A percentile compares a stretch with the other conserved stretches of the same genome.
Conservation (phyloP, 495 filamentous ascomycete genomes). For the Recurvomyces mirabilis region DNA sequence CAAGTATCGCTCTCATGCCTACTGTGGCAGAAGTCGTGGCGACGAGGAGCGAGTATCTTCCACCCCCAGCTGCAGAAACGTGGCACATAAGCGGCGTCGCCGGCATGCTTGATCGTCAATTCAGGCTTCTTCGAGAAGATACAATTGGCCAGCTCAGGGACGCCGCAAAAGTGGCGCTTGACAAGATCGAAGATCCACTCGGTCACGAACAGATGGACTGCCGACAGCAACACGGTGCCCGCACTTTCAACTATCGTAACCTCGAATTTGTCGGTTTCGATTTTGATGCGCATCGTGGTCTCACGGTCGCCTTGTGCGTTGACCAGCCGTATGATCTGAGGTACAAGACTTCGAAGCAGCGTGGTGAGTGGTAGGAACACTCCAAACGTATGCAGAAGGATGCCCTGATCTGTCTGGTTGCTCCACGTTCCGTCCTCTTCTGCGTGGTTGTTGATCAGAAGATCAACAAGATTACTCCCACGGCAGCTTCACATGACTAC, state of each 20-base stretch:
- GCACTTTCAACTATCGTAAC: conserved; percentile 35
- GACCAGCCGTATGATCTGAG: conserved; percentile 39
- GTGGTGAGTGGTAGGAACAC: conserved; percentile 49
- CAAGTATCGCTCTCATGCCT: conserved; percentile 51
- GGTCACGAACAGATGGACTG: too few relatives aligned
- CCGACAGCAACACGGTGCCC: too few relatives aligned
- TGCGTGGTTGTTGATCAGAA: conserved; percentile 45
- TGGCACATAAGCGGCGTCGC: conserved; percentile 48
- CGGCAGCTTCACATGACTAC: too few relatives aligned
- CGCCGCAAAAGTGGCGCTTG: conserved; percentile 37
- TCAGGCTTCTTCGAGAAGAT: conserved; percentile 57
- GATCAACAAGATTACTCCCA: too few relatives aligned
- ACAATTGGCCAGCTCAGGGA: conserved; percentile 52
- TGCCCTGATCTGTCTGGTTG: conserved; percentile 48
- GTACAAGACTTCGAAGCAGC: conserved; percentile 25
- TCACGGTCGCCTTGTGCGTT: conserved; percentile 46
- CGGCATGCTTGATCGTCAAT: conserved; percentile 58
- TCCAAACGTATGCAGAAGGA: conserved; percentile 46
- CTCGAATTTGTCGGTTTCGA: conserved; percentile 28
- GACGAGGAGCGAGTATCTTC: conserved; percentile 46
- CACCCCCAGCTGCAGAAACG: conserved; percentile 39
- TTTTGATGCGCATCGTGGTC: conserved; percentile 40
- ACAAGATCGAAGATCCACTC: conserved; percentile 19
- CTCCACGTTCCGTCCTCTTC: conserved; percentile 41
- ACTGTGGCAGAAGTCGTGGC: conserved; percentile 50